Conservation (phyloP, 176 grass and related monocot genomes). For the bread wheat (Triticum aestivum) region IWGSC_CS_RefSeq_v2.1 NC_057807.1:680418548-680419047, state of each 20-base stretch:
- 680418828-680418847: slow-evolving; percentile 75
- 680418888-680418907: slow-evolving; percentile 68
- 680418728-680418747: slow-evolving; percentile 41
- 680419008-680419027: no score
- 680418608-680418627: slow-evolving; percentile 30
- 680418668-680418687: neutral
- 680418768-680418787: slow-evolving; percentile 64
- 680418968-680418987: no score
- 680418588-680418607: no score
- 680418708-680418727: neutral
- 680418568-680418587: slow-evolving; percentile 35
- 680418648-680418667: slow-evolving; percentile 28
- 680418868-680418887: slow-evolving; percentile 40
- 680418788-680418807: slow-evolving; percentile 48
- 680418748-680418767: slow-evolving; percentile 65
- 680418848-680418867: slow-evolving; percentile 85
- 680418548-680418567: slow-evolving; percentile 38
- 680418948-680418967: no score
- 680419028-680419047: no score
- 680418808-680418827: slow-evolving; percentile 38
- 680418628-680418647: slow-evolving; percentile 31
- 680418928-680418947: slow-evolving; percentile 25
- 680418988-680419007: no score
- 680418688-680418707: slow-evolving; percentile 30
- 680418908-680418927: slow-evolving; percentile 57